A percentile compares a stretch with the other conserved stretches of the same genome.
phyloP scores from a whole-genome alignment of 495 filamentous ascomycete species.

The Penicillium flavigenum region DNA sequence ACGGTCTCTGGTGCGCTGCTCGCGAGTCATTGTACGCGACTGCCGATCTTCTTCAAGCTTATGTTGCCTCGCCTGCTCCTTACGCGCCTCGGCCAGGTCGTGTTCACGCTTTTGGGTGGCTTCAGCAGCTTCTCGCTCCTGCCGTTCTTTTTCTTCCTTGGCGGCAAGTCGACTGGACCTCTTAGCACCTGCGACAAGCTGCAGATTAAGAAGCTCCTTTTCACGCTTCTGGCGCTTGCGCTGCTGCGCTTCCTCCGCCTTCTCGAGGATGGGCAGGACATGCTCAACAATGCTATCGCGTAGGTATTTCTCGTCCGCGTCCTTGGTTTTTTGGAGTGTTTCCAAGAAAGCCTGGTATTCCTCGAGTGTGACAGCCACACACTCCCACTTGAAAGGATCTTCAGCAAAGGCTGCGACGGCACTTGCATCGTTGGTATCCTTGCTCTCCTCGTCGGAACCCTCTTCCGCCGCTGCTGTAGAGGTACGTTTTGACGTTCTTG shows the following conservation, averaged over 20 bases:
- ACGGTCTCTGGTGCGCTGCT: constrained; percentile 78
- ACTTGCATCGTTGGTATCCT: constrained; percentile 19
- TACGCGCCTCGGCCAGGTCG: constrained; percentile 64
- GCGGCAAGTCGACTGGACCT: constrained; percentile 82
- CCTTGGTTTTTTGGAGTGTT: constrained; percentile 67
- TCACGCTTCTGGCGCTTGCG: constrained; percentile 64
- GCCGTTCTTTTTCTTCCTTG: constrained; percentile 74
- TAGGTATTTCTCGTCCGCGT: constrained; percentile 78
- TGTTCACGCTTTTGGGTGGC: constrained; percentile 67
- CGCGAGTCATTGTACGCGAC: constrained; percentile 78
- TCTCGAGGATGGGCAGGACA: constrained; percentile 78
- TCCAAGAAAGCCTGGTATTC: constrained; percentile 75
- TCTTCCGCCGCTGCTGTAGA: constrained; percentile 52
- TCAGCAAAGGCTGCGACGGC: constrained; percentile 35
- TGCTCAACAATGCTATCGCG: constrained; percentile 66
- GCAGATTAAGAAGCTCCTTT: constrained; percentile 74
- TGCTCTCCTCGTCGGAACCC: constrained; percentile 56
- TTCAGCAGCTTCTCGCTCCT: constrained; percentile 68
- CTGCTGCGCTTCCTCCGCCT: constrained; percentile 72
- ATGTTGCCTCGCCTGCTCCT: constrained; percentile 65
- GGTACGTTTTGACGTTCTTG: constrained; percentile 71
- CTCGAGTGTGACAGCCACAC: constrained; percentile 72
- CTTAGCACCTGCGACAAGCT: constrained; percentile 90
- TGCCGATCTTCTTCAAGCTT: constrained; percentile 75
- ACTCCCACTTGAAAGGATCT: constrained; percentile 74